Percentiles rank a stretch among this genome's conserved stretches.
Evolutionary conservation across 2,329 filamentous ascomycete species (phyloP).

Genomic region (Kalaharituber pfeilii): DNA sequence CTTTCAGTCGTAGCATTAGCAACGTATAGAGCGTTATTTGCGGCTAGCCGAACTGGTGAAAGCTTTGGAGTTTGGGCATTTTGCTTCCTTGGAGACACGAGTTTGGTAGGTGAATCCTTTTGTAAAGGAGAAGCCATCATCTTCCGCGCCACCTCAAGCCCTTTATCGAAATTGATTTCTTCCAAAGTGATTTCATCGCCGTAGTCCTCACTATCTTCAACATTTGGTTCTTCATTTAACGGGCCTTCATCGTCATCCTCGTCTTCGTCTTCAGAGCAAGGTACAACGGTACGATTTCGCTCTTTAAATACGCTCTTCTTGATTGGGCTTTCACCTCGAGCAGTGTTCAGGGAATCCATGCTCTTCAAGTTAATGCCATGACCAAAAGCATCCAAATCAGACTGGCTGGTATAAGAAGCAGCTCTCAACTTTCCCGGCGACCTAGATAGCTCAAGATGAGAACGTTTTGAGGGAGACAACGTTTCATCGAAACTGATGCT

Average conservation of each 20-base stretch:
- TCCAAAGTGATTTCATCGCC: not conserved
- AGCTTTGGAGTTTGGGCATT: too few relatives aligned
- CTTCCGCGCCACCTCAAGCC: not conserved
- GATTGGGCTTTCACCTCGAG: too few relatives aligned
- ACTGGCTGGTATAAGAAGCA: too few relatives aligned
- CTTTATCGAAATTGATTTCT: constrained; percentile 1
- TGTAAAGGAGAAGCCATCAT: constrained; percentile 10
- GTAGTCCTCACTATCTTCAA: not conserved
- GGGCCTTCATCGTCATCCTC: not conserved
- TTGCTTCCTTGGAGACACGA: too few relatives aligned
- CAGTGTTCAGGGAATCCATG: too few relatives aligned
- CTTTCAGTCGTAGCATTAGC: too few relatives aligned
- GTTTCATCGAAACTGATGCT: not conserved
- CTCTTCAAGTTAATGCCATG: too few relatives aligned
- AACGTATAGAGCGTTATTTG: too few relatives aligned
- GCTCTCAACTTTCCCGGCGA: not conserved
- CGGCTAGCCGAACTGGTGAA: too few relatives aligned
- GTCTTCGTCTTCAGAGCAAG: not conserved
- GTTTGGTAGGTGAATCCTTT: constrained; percentile 14
- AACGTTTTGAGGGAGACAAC: not conserved
- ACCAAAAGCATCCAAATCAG: too few relatives aligned
- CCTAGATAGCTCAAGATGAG: not conserved
- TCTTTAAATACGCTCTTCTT: not conserved
- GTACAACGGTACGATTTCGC: not conserved
- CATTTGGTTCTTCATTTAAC: not conserved